A percentile compares a stretch with the other conserved stretches of the same genome.
Conservation (phyloP, 495 filamentous ascomycete species). For the Lasiosphaeria hispida region DNA sequence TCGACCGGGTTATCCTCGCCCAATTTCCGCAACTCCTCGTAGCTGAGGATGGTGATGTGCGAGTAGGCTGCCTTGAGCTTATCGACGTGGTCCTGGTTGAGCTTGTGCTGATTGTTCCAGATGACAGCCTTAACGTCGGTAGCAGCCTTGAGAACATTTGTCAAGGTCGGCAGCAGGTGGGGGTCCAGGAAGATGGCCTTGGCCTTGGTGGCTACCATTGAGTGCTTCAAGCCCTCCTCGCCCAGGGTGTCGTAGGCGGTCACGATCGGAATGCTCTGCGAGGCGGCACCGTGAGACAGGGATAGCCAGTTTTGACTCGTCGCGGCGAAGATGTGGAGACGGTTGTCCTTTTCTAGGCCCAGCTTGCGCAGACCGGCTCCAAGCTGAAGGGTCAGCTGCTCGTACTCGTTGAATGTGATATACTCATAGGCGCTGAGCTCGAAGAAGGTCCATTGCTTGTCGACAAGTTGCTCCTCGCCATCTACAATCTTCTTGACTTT, state of each 20-base stretch:
- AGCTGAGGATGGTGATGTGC: slow-evolving; percentile 71
- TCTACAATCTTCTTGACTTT: slow-evolving; percentile 96
- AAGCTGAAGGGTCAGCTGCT: slow-evolving; percentile 67
- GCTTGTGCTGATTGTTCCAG: slow-evolving; percentile 79
- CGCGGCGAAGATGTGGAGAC: slow-evolving; percentile 84
- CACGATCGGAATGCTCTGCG: slow-evolving; percentile 63
- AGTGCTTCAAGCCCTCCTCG: slow-evolving; percentile 89
- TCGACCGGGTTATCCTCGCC: slow-evolving; percentile 83
- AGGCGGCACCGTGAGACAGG: slow-evolving; percentile 52
- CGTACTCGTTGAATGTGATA: slow-evolving; percentile 85
- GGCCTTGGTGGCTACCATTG: slow-evolving; percentile 80
- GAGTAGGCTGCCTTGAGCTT: slow-evolving; percentile 68
- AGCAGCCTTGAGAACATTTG: slow-evolving; percentile 76
- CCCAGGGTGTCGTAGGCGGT: slow-evolving; percentile 86
- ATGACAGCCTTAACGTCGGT: slow-evolving; percentile 78
- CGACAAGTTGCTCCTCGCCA: slow-evolving; percentile 81
- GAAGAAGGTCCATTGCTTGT: slow-evolving; percentile 96
- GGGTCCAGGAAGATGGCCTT: slow-evolving; percentile 90
- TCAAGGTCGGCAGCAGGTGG: slow-evolving; percentile 73
- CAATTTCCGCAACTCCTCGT: slow-evolving; percentile 78
- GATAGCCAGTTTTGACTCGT: slow-evolving; percentile 83
- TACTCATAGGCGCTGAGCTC: slow-evolving; percentile 87
- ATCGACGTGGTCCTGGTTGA: slow-evolving; percentile 77
- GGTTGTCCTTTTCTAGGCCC: slow-evolving; percentile 68
- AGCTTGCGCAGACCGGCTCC: slow-evolving; percentile 78